phyloP scores from a whole-genome alignment of 2,329 filamentous ascomycete genomes.

The Colletotrichum limetticola region DNA sequence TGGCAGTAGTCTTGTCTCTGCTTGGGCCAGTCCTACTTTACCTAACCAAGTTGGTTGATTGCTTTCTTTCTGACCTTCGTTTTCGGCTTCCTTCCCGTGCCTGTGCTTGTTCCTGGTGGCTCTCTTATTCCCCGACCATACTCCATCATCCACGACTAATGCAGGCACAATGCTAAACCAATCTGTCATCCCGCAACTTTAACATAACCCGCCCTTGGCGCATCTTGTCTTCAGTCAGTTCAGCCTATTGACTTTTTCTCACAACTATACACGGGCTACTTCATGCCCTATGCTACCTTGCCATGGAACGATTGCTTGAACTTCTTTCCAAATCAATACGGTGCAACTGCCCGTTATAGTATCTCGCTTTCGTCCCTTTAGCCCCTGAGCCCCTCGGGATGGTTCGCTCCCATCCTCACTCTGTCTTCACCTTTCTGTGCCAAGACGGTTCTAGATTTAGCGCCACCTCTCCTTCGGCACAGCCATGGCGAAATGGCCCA shows the following conservation, averaged over 20 bases:
- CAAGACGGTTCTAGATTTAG: not conserved
- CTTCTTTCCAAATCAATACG: not conserved
- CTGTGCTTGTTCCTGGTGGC: not conserved
- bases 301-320: not conserved
- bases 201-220: not conserved
- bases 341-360: not conserved
- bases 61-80: not conserved
- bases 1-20: not conserved
- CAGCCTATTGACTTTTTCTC: not conserved
- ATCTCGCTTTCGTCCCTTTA: constrained; percentile 12
- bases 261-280: constrained; percentile 9
- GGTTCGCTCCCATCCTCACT: not conserved
- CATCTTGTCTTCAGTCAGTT: not conserved
- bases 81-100: not conserved
- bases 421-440: not conserved
- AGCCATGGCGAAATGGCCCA: not conserved
- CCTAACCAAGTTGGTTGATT: not conserved
- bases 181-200: constrained; percentile 25
- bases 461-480: not conserved
- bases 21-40: not conserved
- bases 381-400: not conserved
- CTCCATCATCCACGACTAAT: not conserved
- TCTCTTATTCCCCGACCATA: not conserved
- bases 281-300: not conserved
- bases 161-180: constrained; percentile 18